These are phyloP conservation scores for Ploettnerulaceae sp. DNA, from an alignment of 2,329 filamentous ascomycete genomes.

Conservation along the genomic window DNA sequence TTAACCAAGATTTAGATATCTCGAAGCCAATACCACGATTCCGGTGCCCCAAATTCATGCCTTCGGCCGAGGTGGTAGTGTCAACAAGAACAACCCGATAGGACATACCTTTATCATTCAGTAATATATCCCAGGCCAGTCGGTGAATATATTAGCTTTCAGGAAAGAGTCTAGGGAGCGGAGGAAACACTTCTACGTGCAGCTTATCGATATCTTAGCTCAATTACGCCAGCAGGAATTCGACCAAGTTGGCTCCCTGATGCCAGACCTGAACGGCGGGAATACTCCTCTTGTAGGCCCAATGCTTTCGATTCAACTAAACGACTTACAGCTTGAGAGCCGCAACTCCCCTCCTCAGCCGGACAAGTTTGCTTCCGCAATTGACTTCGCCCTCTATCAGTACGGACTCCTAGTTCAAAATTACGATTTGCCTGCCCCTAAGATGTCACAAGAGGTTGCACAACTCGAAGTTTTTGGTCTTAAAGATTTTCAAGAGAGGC, in stretches of 20 bases:
- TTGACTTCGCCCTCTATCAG: neutral
- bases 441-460: neutral
- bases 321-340: conserved; percentile 5
- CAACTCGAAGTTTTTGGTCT: neutral
- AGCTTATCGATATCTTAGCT: conserved; percentile 12
- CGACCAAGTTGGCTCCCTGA: conserved; percentile 9
- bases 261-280: conserved; percentile 11
- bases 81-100: conserved; percentile 10
- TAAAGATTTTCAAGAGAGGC: neutral
- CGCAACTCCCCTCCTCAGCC: neutral
- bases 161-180: conserved; percentile 1
- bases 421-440: neutral
- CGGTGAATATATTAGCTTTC: conserved; percentile 10
- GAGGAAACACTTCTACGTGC: conserved; percentile 12
- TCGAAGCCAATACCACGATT: neutral
- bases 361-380: neutral
- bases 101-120: conserved; percentile 12
- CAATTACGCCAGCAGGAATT: conserved; percentile 14
- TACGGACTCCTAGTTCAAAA: neutral
- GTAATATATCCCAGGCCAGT: conserved; percentile 9
- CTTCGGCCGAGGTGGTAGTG: conserved; percentile 1
- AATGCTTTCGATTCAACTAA: conserved; percentile 11
- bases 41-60: neutral
- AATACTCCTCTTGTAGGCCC: conserved; percentile 12
- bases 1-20: neutral